Conservation (phyloP, 2,329 filamentous ascomycete species). For the Ascochyta koolunga region DNA sequence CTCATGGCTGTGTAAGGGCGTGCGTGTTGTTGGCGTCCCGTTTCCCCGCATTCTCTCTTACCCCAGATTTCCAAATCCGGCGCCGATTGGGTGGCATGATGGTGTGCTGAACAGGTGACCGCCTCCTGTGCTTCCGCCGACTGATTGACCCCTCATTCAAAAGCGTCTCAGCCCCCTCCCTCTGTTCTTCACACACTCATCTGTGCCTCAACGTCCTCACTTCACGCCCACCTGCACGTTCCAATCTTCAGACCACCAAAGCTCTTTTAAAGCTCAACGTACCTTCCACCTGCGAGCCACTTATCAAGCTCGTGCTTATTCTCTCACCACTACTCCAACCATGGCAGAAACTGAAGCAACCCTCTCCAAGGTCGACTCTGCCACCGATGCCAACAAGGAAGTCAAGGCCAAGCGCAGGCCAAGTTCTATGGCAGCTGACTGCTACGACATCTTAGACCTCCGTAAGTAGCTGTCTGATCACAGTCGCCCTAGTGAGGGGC, state of each 20-base stretch:
- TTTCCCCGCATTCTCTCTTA: slow-evolving; percentile 21
- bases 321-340: slow-evolving; percentile 27
- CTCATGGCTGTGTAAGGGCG: slow-evolving; percentile 9
- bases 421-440: slow-evolving; percentile 74
- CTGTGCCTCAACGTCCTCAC: slow-evolving; percentile 29
- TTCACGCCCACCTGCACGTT: slow-evolving; percentile 11
- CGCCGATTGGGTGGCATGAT: slow-evolving; percentile 35
- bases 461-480: slow-evolving; percentile 61
- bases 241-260: slow-evolving; percentile 19
- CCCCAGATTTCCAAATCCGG: slow-evolving; percentile 24
- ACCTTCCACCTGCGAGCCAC: slow-evolving; percentile 14
- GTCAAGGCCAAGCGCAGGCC: slow-evolving; percentile 69
- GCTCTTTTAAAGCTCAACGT: slow-evolving; percentile 20
- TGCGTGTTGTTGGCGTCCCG: slow-evolving; percentile 22
- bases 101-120: slow-evolving; percentile 48
- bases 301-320: slow-evolving; percentile 14
- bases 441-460: slow-evolving; percentile 84
- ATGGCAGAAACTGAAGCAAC: slow-evolving; percentile 62
- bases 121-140: slow-evolving; percentile 30
- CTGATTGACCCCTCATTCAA: slow-evolving; percentile 44
- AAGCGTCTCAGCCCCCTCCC: slow-evolving; percentile 33
- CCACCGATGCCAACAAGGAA: slow-evolving; percentile 74
- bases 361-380: slow-evolving; percentile 89
- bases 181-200: slow-evolving; percentile 31
- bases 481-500: slow-evolving; percentile 22